These are phyloP conservation scores for Guadua angustifolia DNA, from an alignment of 176 grass and related monocot genomes.

Conservation along the genomic window DNA sequence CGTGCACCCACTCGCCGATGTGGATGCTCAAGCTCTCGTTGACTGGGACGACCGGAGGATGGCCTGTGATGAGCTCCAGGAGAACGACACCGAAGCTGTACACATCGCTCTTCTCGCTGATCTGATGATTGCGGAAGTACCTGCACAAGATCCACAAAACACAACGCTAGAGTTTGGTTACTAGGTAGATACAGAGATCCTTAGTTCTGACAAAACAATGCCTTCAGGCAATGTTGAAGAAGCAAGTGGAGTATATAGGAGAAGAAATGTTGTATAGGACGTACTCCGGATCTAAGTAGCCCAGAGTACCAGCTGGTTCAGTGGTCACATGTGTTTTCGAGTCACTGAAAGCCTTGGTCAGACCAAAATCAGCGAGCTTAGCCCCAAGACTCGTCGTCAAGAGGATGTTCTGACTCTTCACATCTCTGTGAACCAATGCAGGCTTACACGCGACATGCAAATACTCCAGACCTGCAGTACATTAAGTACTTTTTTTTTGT, in stretches of 20 bases:
- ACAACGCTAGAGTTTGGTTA: conserved; percentile 3
- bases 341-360: conserved; percentile 54
- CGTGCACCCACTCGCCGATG: conserved; percentile 50
- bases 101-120: conserved; percentile 47
- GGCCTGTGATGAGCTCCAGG: conserved; percentile 45
- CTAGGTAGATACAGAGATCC: background rate
- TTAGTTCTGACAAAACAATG: background rate
- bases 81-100: conserved; percentile 51
- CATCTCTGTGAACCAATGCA: conserved; percentile 60
- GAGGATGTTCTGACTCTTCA: conserved; percentile 60
- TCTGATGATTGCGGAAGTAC: conserved; percentile 39
- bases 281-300: conserved; percentile 61
- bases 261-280: background rate
- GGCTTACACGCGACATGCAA: conserved; percentile 41
- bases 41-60: conserved; percentile 28
- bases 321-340: conserved; percentile 52
- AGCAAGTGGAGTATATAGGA: no score
- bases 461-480: conserved; percentile 52
- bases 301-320: conserved; percentile 44
- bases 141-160: background rate
- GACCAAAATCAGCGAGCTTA: conserved; percentile 59
- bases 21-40: conserved; percentile 38
- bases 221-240: background rate
- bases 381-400: conserved; percentile 39
- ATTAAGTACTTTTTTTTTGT: background rate